Conservation (phyloP, 1,139 yeast genomes). For the Blastobotrys niveus region DNA sequence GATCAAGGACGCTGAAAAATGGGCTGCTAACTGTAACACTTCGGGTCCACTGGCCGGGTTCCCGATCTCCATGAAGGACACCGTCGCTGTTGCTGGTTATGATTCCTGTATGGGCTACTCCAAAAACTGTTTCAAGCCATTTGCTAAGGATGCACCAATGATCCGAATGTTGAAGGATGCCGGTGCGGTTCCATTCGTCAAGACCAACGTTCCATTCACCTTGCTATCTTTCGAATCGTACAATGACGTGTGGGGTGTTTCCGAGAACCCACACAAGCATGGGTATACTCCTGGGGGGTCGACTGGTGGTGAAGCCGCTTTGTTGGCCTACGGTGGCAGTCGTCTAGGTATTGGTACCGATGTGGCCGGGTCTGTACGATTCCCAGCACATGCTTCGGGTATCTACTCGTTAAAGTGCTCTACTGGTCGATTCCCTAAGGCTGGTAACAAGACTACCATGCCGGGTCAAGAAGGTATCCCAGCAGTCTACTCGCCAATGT, state of each 20-base stretch:
- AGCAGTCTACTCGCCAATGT: conserved; percentile 54
- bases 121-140: conserved; percentile 36
- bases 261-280: conserved; percentile 40
- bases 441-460: conserved; percentile 47
- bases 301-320: conserved; percentile 47
- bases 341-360: conserved; percentile 52
- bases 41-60: conserved; percentile 62
- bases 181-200: conserved; percentile 46
- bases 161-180: conserved; percentile 38
- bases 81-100: conserved; percentile 45
- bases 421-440: conserved; percentile 46
- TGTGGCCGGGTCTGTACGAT: conserved; percentile 54
- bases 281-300: conserved; percentile 45
- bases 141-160: conserved; percentile 34
- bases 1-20: conserved; percentile 35
- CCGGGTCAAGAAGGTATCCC: conserved; percentile 51
- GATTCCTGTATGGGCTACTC: conserved; percentile 50
- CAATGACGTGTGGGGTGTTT: conserved; percentile 42
- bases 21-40: conserved; percentile 29
- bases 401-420: conserved; percentile 46
- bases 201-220: conserved; percentile 47
- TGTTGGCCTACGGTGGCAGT: conserved; percentile 45
- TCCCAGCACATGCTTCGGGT: conserved; percentile 46
- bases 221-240: conserved; percentile 43
- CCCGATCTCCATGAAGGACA: conserved; percentile 57